These are phyloP conservation scores for Vigna hirtella DNA, from an alignment of 306 rosid genomes.

Conservation along the genomic window DNA sequence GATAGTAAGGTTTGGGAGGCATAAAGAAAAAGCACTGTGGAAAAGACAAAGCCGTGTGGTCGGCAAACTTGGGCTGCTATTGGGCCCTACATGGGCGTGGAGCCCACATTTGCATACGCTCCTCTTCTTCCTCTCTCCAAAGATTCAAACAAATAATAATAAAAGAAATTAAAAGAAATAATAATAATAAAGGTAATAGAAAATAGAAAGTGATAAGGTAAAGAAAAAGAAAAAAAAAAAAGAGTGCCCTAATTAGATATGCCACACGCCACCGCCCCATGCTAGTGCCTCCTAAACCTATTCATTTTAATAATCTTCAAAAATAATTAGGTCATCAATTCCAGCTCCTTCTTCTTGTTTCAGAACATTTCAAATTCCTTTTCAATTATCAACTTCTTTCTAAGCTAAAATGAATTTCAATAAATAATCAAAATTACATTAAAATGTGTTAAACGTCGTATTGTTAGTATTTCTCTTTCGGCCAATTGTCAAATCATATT, in stretches of 20 bases:
- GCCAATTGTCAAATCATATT: too few relatives aligned
- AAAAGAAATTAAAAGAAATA: not conserved
- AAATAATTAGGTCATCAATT: too few relatives aligned
- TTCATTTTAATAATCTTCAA: too few relatives aligned
- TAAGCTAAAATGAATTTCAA: too few relatives aligned
- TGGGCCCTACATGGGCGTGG: slow-evolving; percentile 37
- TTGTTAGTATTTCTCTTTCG: too few relatives aligned
- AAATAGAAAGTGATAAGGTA: slow-evolving; percentile 44
- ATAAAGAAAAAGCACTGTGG: slow-evolving; percentile 13
- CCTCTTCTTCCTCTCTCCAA: slow-evolving; percentile 31
- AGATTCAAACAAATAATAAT: slow-evolving; percentile 37
- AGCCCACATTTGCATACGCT: slow-evolving; percentile 50
- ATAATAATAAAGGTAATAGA: not conserved
- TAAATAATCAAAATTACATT: too few relatives aligned
- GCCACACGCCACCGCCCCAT: slow-evolving; percentile 52
- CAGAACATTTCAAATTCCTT: too few relatives aligned
- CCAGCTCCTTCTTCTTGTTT: too few relatives aligned
- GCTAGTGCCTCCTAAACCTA: not conserved
- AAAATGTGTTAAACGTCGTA: too few relatives aligned
- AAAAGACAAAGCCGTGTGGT: slow-evolving; percentile 50
- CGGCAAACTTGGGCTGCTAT: slow-evolving; percentile 50
- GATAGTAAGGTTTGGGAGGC: slow-evolving; percentile 33
- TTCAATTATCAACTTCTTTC: too few relatives aligned
- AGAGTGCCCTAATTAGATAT: not conserved
- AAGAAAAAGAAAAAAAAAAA: not conserved